These are phyloP conservation scores for Phytophthora chlamydospora DNA, from an alignment of 352 stramenopile genomes.

Conservation along the genomic window DNA sequence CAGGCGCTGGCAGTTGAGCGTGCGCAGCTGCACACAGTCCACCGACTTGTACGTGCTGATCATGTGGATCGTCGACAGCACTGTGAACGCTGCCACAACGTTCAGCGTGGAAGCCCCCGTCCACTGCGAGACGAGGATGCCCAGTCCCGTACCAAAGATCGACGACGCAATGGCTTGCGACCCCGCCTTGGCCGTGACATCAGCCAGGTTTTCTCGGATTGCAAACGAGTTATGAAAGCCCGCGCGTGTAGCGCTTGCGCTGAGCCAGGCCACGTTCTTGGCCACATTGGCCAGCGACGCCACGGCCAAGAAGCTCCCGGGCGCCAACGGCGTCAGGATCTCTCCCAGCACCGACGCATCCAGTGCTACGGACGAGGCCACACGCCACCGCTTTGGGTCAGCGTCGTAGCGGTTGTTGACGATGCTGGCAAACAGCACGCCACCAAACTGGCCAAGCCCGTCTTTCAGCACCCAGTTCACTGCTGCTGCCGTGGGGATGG, in stretches of 20 bases:
- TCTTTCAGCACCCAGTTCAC: conserved; percentile 98
- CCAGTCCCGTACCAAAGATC: conserved; percentile 75
- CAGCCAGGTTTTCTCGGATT: conserved; percentile 91
- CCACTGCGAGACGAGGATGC: conserved; percentile 68
- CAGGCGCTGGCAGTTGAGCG: conserved; percentile 72
- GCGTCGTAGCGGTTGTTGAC: conserved; percentile 94
- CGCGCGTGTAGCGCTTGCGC: conserved; percentile 92
- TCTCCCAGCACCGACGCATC: conserved; percentile 94
- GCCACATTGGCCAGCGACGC: conserved; percentile 89
- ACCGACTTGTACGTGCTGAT: conserved; percentile 69
- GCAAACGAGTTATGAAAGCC: conserved; percentile 95
- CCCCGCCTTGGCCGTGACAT: conserved; percentile 96
- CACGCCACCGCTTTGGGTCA: conserved; percentile 94
- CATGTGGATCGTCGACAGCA: conserved; percentile 59
- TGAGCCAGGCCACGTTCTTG: conserved; percentile 97
- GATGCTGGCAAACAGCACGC: conserved; percentile 93
- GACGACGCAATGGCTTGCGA: conserved; percentile 95
- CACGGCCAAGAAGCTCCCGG: conserved; percentile 88
- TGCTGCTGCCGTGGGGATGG: conserved; percentile 88
- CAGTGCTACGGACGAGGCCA: conserved; percentile 90
- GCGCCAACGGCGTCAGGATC: conserved; percentile 87
- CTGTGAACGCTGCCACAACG: conserved; percentile 57
- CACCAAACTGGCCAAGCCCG: conserved; percentile 95
- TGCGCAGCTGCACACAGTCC: conserved; percentile 61
- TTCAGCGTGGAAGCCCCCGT: conserved; percentile 57